A percentile compares a stretch with the other conserved stretches of the same genome.
Conservation (phyloP, 371 early-diverging fungal species). For the Mortierella sp. region DNA sequence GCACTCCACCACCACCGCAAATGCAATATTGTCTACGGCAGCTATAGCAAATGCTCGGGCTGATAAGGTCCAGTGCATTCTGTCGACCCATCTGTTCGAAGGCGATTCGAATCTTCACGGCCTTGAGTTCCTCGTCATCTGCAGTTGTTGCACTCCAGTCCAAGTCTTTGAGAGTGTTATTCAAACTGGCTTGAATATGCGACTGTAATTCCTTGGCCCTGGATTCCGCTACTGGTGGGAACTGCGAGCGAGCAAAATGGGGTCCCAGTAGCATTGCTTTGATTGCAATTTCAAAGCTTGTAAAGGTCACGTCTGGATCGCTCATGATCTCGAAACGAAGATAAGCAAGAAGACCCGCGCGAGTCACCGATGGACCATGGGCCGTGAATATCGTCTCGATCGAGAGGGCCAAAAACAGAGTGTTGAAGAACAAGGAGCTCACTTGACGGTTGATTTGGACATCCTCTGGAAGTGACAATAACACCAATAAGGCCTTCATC, state of each 20-base stretch:
- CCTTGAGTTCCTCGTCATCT: conserved; percentile 14
- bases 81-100: conserved; percentile 23
- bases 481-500: conserved; percentile 17
- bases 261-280: conserved; percentile 24
- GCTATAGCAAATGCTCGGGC: conserved; percentile 23
- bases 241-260: conserved; percentile 30
- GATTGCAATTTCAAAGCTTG: conserved; percentile 10
- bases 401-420: conserved; percentile 15
- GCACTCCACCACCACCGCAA: background rate
- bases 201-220: conserved; percentile 17
- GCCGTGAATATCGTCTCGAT: conserved; percentile 36
- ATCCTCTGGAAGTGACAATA: background rate
- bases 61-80: conserved; percentile 28
- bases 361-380: conserved; percentile 34
- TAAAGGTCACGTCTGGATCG: conserved; percentile 21
- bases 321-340: conserved; percentile 37
- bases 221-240: conserved; percentile 24
- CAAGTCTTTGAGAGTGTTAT: conserved; percentile 15
- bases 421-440: conserved; percentile 15
- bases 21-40: conserved; percentile 21
- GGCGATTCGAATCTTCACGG: conserved; percentile 20
- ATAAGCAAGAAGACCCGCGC: conserved; percentile 30
- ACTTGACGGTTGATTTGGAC: background rate
- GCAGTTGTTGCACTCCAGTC: conserved; percentile 6
- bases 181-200: conserved; percentile 18